Evolutionary conservation across 192 early-diverging fungal species (phyloP).

Genomic region (Allomyces arbusculus): DNA sequence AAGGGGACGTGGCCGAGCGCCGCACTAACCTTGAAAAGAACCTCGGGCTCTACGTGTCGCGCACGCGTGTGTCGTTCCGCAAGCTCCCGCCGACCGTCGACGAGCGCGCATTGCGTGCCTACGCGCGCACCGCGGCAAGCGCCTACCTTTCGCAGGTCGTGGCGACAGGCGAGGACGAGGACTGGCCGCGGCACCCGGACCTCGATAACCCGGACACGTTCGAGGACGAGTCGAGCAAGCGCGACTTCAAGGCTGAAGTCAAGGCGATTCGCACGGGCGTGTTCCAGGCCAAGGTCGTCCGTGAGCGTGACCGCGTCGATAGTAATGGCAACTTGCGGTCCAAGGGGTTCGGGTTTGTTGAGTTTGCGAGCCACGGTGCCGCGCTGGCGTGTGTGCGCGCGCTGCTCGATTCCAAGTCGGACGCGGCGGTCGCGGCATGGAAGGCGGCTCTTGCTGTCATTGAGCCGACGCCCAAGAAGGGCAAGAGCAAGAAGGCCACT

Average conservation of each 20-base stretch:
- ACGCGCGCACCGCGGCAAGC: neutral
- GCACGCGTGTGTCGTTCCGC: conserved; percentile 70
- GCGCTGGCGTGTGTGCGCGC: conserved; percentile 81
- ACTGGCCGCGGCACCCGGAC: conserved; percentile 25
- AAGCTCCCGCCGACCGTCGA: conserved; percentile 55
- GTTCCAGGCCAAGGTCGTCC: conserved; percentile 63
- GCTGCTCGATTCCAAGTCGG: conserved; percentile 54
- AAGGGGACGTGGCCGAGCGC: conserved; percentile 20
- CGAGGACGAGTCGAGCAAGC: conserved; percentile 44
- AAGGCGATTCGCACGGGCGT: conserved; percentile 24
- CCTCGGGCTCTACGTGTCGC: conserved; percentile 74
- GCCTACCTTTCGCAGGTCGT: conserved; percentile 4
- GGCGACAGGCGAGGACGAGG: conserved; percentile 14
- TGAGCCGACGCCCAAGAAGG: conserved; percentile 2
- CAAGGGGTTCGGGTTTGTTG: conserved; percentile 86
- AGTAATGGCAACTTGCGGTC: conserved; percentile 35
- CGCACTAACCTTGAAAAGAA: conserved; percentile 63
- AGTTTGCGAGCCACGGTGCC: conserved; percentile 68
- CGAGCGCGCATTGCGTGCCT: conserved; percentile 39
- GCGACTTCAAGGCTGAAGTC: conserved; percentile 50
- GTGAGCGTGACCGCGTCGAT: conserved; percentile 60
- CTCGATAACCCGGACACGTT: conserved; percentile 10
- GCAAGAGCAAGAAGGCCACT: neutral
- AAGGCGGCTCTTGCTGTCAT: conserved; percentile 3
- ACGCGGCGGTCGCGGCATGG: conserved; percentile 8